These are phyloP conservation scores for Heliamphora exappendiculata DNA, from an alignment of 148 eudicot genomes.

Conservation along the genomic window DNA sequence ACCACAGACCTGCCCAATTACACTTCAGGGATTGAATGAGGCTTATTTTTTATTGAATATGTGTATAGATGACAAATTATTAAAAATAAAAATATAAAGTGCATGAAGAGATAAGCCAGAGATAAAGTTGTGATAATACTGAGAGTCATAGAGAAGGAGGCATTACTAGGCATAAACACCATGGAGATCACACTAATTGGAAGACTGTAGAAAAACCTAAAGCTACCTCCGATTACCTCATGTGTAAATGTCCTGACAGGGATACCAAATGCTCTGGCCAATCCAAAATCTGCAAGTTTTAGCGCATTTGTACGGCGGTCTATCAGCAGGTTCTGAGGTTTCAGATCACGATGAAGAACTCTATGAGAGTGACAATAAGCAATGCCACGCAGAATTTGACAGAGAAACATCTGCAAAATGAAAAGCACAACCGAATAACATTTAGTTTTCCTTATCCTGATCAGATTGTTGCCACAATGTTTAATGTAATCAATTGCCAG, in stretches of 20 bases:
- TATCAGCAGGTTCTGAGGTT: constrained; percentile 93
- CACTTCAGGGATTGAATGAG: background rate
- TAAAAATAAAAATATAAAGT: background rate
- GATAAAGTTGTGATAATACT: background rate
- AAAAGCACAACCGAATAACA: background rate
- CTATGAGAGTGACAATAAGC: constrained; percentile 97
- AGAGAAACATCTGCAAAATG: constrained; percentile 64
- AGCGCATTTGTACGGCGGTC: constrained; percentile 81
- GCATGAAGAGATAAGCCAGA: background rate
- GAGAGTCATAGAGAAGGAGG: background rate
- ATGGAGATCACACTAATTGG: background rate
- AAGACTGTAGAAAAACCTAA: background rate
- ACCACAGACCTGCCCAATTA: background rate
- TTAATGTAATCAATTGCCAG: constrained; percentile 3
- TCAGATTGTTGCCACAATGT: background rate
- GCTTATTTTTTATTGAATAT: background rate
- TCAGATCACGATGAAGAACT: constrained; percentile 91
- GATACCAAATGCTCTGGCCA: constrained; percentile 84
- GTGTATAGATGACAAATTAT: background rate
- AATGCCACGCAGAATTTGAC: constrained; percentile 93
- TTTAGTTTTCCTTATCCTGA: background rate
- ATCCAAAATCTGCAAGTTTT: constrained; percentile 96
- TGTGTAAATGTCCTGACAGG: constrained; percentile 15
- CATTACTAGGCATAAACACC: background rate
- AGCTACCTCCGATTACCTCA: constrained; percentile 25